Conservation (phyloP, 208 protist species). For the Trypanosoma brucei region DNA sequence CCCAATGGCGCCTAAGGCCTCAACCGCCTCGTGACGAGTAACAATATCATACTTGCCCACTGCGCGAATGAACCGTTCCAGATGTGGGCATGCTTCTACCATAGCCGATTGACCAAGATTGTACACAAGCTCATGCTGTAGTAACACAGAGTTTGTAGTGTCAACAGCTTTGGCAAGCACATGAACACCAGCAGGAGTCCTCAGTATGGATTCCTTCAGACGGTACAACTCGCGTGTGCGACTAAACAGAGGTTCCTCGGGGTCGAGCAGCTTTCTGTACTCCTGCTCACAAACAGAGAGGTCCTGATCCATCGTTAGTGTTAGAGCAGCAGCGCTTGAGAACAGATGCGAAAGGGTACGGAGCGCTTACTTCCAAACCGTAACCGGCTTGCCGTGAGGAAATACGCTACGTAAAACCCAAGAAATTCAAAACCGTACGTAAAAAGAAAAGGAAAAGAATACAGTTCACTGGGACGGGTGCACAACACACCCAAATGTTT, state of each 20-base stretch:
- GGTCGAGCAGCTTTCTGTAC: slow-evolving; percentile 70
- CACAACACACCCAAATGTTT: too few species aligned
- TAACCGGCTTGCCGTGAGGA: too few species aligned
- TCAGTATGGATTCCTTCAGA: slow-evolving; percentile 72
- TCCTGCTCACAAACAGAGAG: slow-evolving; percentile 36
- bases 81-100: slow-evolving; percentile 57
- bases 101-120: slow-evolving; percentile 94
- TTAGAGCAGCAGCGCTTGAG: not conserved
- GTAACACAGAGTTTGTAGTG: slow-evolving; percentile 89
- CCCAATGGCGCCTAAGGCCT: slow-evolving; percentile 91
- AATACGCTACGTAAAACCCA: too few species aligned
- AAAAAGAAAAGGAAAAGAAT: too few species aligned
- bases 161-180: slow-evolving; percentile 71
- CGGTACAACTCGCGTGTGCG: slow-evolving; percentile 86
- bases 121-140: slow-evolving; percentile 97
- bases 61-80: slow-evolving; percentile 71
- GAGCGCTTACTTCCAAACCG: too few species aligned
- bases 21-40: slow-evolving; percentile 95
- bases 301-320: slow-evolving; percentile 7
- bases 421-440: too few species aligned
- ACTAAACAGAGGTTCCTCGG: slow-evolving; percentile 68
- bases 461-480: too few species aligned
- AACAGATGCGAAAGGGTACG: too few species aligned
- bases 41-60: slow-evolving; percentile 88
- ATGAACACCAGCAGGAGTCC: slow-evolving; percentile 43